Evolutionary conservation across 495 filamentous ascomycete genomes (phyloP), one percentile per base, ranked within the genome.

Genomic region (Aspergillus egyptiacus): DNA sequence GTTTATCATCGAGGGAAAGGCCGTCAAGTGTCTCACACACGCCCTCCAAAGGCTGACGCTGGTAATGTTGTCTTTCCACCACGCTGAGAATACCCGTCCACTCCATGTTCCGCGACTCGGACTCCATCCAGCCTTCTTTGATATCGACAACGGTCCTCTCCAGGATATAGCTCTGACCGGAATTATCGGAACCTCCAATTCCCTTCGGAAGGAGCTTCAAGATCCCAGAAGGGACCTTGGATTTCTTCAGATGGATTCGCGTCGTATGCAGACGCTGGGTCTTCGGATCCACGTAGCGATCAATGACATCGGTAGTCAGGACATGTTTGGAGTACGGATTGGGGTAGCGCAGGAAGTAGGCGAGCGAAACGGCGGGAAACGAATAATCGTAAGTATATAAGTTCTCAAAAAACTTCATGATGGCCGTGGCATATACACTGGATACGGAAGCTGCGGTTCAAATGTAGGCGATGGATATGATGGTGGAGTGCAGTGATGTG

Each of bases 281-380:
- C 14, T 57, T 60, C 2, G 85, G 81, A 62, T 97, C 91, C 70
- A 95, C 79, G 59, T 82, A 77, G 36, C 87, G 86, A 27, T 85
- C 81, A 66, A 99, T 91, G 61, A 93, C 93, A 72, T 99, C 93
- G 66, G 91, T 95, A 31, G 87, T 94, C 53, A 96, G 80, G 50
- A 99, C 93, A 76, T 99, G 93, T 56, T 79, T 86, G 51, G 86
- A 85, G 69, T 96, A 96, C 9, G 93, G 93, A 66, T 99, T 99
- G 13, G 93, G 94, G 67, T 99, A 99, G 31, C 93, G 91, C 42
- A 99, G 87, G 76, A 96, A 97, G 79, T 96, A 99, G 70, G 93
- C 93, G 53, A 99, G 85, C 7, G 90, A 91, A 32, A 99, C 93
- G 53, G 84, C 81, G 51, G 89, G 84, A 68, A 93, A 94, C 57